Evolutionary conservation across 805 yeast genomes (phyloP).

Genomic region (Candida boidinii): DNA sequence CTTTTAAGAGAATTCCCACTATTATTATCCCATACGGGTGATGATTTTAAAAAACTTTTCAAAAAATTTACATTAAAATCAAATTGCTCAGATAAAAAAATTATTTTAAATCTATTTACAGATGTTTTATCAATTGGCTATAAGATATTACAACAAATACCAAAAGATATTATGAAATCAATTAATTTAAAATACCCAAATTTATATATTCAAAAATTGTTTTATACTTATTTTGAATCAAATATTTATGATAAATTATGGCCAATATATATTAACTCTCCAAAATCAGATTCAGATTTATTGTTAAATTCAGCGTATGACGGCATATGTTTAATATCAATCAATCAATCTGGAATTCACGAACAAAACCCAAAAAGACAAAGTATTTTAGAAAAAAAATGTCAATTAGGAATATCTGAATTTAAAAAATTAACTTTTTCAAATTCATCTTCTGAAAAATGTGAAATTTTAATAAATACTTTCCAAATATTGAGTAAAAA

Average conservation of each 20-base stretch:
- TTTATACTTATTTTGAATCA: slow-evolving; percentile 66
- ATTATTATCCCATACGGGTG: slow-evolving; percentile 28
- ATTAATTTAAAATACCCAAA: slow-evolving; percentile 21
- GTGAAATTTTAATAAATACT: slow-evolving; percentile 40
- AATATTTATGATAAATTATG: slow-evolving; percentile 63
- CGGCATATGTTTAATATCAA: too few species aligned
- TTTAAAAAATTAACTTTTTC: slow-evolving; percentile 39
- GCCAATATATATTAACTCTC: slow-evolving; percentile 29
- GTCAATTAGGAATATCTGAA: slow-evolving; percentile 41
- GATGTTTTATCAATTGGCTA: too few species aligned
- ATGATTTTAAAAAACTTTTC: slow-evolving; percentile 30
- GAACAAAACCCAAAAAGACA: slow-evolving; percentile 7
- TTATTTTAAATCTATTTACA: too few species aligned
- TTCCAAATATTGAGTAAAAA: slow-evolving; percentile 37
- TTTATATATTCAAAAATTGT: slow-evolving; percentile 40
- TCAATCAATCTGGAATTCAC: slow-evolving; percentile 22
- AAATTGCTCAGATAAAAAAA: too few species aligned
- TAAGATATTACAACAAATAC: too few species aligned
- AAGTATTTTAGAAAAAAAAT: slow-evolving; percentile 29
- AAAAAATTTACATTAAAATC: slow-evolving; percentile 26
- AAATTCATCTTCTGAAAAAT: slow-evolving; percentile 39
- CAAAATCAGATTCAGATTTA: slow-evolving; percentile 20
- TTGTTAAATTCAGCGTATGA: slow-evolving; percentile 27
- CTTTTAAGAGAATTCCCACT: slow-evolving; percentile 30
- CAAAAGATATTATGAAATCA: slow-evolving; percentile 14